Evolutionary conservation across 2,329 filamentous ascomycete species (phyloP).

Genomic region (Seiridium cupressi): DNA sequence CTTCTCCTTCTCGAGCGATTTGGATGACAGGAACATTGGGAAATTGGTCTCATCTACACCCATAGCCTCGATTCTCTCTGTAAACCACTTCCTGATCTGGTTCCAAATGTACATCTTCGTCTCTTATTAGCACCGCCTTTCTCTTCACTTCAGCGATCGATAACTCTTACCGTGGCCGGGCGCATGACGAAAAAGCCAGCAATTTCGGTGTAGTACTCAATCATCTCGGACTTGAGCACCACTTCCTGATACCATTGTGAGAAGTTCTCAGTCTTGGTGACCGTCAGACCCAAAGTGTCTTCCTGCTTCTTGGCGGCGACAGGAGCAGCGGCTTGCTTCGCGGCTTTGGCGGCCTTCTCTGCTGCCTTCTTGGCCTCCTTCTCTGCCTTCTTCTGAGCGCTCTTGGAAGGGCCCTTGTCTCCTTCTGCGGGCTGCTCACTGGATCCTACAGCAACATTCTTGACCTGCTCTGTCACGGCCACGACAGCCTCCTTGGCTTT

Average conservation of each 20-base stretch:
- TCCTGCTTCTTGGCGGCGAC: slow-evolving; percentile 44
- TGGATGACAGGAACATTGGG: slow-evolving; percentile 90
- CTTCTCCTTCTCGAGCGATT: slow-evolving; percentile 86
- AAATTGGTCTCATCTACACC: slow-evolving; percentile 96
- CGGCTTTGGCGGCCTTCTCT: slow-evolving; percentile 61
- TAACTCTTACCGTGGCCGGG: slow-evolving; percentile 41
- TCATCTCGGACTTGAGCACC: slow-evolving; percentile 93
- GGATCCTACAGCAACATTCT: slow-evolving; percentile 59
- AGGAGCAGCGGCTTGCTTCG: slow-evolving; percentile 52
- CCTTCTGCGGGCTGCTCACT: slow-evolving; percentile 48
- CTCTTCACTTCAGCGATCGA: no score
- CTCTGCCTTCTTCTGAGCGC: slow-evolving; percentile 64
- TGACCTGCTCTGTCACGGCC: slow-evolving; percentile 64
- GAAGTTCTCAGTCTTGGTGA: slow-evolving; percentile 83
- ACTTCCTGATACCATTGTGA: slow-evolving; percentile 97
- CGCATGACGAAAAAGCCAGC: slow-evolving; percentile 96
- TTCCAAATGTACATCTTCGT: slow-evolving; percentile 62
- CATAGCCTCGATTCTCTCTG: slow-evolving; percentile 78
- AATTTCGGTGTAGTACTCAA: slow-evolving; percentile 86
- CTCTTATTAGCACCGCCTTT: no score
- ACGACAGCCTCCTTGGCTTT: slow-evolving; percentile 50
- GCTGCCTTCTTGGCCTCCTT: slow-evolving; percentile 61
- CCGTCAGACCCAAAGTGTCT: slow-evolving; percentile 84
- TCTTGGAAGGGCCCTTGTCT: slow-evolving; percentile 53
- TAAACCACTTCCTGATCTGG: slow-evolving; percentile 63